These are phyloP conservation scores for Coemansia sp. DNA, from an alignment of 192 early-diverging fungal genomes.

Conservation along the genomic window DNA sequence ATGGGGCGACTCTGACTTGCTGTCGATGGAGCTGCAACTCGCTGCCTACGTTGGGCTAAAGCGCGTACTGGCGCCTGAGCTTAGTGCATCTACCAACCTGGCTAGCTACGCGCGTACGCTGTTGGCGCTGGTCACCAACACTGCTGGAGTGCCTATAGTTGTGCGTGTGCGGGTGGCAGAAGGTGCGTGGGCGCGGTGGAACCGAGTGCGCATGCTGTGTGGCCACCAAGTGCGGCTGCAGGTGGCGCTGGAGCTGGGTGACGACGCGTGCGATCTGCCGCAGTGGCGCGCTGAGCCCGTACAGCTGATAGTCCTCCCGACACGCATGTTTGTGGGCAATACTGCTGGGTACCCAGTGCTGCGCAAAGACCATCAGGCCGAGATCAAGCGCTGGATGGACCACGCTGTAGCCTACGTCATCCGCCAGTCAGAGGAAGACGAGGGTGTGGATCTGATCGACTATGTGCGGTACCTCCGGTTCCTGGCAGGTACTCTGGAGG, in stretches of 20 bases:
- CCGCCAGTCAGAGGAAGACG: neutral
- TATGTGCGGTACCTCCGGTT: slow-evolving; percentile 74
- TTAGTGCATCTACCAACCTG: neutral
- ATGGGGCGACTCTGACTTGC: slow-evolving; percentile 16
- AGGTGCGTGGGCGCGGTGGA: slow-evolving; percentile 79
- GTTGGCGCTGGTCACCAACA: slow-evolving; percentile 6
- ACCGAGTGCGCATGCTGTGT: slow-evolving; percentile 69
- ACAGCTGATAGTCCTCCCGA: slow-evolving; percentile 71
- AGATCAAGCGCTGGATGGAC: slow-evolving; percentile 36
- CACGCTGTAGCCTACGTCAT: slow-evolving; percentile 37
- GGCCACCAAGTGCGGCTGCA: slow-evolving; percentile 65
- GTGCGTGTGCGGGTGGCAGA: slow-evolving; percentile 57
- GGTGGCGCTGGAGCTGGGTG: slow-evolving; percentile 61
- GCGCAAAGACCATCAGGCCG: slow-evolving; percentile 71
- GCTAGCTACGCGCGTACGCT: slow-evolving; percentile 28
- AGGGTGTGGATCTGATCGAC: neutral
- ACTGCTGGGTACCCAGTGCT: slow-evolving; percentile 88
- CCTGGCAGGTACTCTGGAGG: slow-evolving; percentile 62
- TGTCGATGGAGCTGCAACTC: slow-evolving; percentile 18
- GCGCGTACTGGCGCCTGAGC: slow-evolving; percentile 26
- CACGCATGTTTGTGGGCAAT: slow-evolving; percentile 74
- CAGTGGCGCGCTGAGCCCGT: slow-evolving; percentile 92
- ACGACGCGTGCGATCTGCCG: slow-evolving; percentile 36
- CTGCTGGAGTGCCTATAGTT: slow-evolving; percentile 23
- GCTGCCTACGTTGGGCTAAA: slow-evolving; percentile 31